phyloP scores from a whole-genome alignment of 371 early-diverging fungal genomes.

The Rhizopus arrhizus region DNA sequence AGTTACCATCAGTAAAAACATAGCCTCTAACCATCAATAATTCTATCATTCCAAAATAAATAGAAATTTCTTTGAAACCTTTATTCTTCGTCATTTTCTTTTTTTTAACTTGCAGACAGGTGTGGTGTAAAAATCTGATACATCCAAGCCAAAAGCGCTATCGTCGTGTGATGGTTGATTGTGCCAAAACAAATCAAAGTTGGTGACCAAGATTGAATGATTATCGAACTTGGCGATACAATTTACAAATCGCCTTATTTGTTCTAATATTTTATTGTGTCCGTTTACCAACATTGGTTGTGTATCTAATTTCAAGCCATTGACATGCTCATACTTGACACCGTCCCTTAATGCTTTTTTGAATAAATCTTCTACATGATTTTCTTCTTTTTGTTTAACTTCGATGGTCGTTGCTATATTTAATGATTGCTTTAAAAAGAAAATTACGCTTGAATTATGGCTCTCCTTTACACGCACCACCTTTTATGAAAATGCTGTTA shows the following conservation, averaged over 20 bases:
- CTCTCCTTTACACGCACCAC: background rate
- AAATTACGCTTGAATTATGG: background rate
- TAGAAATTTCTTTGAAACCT: no score
- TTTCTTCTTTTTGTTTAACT: slow-evolving; percentile 4
- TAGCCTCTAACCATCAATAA: no score
- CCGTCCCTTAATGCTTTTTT: slow-evolving; percentile 2
- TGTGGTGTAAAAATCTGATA: no score
- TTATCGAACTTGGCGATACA: slow-evolving; percentile 4
- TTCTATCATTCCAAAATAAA: no score
- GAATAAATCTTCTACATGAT: slow-evolving; percentile 6
- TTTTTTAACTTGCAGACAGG: no score
- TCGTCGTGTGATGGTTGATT: background rate
- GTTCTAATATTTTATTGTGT: slow-evolving; percentile 4
- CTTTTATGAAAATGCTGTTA: slow-evolving; percentile 3
- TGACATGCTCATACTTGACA: slow-evolving; percentile 6
- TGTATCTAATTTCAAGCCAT: slow-evolving; percentile 6
- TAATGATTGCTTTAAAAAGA: slow-evolving; percentile 6
- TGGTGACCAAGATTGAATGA: slow-evolving; percentile 3
- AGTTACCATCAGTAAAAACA: no score
- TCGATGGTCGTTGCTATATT: background rate
- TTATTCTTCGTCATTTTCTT: no score
- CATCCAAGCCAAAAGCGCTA: no score
- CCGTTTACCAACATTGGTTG: slow-evolving; percentile 4
- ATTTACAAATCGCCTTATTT: slow-evolving; percentile 1
- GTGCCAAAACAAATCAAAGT: slow-evolving; percentile 6